Evolutionary conservation across 208 protist species (phyloP).

Genomic region (Leishmania tropica): DNA sequence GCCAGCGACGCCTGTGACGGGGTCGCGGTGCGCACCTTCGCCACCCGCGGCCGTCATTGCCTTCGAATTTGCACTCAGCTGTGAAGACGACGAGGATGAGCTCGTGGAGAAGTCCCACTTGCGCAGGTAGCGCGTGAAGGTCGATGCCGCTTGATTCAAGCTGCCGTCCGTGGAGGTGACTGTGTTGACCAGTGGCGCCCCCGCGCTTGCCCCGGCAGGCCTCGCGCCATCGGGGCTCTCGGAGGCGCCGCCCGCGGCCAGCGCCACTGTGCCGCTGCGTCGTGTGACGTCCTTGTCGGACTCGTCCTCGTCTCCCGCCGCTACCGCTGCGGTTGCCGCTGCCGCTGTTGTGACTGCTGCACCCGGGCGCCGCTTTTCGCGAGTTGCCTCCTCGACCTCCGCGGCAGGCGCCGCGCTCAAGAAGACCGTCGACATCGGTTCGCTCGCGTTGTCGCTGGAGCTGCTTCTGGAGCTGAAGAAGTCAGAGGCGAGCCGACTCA

Average conservation of each 20-base stretch:
- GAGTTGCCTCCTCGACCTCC: not conserved
- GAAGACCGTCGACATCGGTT: not conserved
- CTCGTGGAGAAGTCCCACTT: slow-evolving; percentile 20
- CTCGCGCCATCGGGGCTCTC: not conserved
- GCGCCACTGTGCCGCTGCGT: slow-evolving; percentile 18
- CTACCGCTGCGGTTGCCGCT: not conserved
- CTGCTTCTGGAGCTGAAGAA: slow-evolving; percentile 24
- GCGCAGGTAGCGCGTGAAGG: slow-evolving; percentile 19
- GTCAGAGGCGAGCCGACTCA: slow-evolving; percentile 19
- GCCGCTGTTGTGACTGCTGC: not conserved
- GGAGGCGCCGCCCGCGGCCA: not conserved
- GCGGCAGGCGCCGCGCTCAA: not conserved
- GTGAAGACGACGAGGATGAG: not conserved
- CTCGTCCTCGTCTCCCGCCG: not conserved
- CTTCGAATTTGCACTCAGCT: not conserved
- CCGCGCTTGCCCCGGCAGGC: not conserved
- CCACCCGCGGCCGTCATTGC: not conserved
- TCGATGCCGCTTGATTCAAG: not conserved
- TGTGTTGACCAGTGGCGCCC: not conserved
- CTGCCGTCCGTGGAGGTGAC: not conserved
- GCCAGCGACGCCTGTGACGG: not conserved
- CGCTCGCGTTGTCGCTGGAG: not conserved
- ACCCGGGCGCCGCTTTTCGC: not conserved
- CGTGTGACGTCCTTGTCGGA: slow-evolving; percentile 14
- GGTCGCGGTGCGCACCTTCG: not conserved